Conservation (phyloP, 1,284 basidiomycete genomes). For the Marasmius oreades region DNA sequence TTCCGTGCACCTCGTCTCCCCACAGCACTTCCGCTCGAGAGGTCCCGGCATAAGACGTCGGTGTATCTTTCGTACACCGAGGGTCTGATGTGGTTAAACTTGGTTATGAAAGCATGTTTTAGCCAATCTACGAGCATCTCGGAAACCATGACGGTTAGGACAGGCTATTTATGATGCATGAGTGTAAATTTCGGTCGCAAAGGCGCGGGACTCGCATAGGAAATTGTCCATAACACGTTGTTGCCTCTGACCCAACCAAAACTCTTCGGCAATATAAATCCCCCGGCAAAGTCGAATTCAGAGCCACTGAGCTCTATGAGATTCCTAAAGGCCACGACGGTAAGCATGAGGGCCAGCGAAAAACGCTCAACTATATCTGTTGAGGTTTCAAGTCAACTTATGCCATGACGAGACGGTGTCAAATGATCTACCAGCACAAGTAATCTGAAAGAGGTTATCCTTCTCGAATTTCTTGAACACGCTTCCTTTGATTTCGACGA, state of each 20-base stretch:
- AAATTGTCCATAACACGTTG: conserved; percentile 83
- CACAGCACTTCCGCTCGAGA: conserved; percentile 78
- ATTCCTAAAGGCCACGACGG: conserved; percentile 91
- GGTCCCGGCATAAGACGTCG: conserved; percentile 93
- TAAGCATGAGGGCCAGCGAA: conserved; percentile 88
- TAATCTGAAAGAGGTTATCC: conserved; percentile 99
- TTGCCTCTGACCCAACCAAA: conserved; percentile 82
- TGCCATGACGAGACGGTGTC: conserved; percentile 6
- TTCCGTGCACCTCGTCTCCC: conserved; percentile 67
- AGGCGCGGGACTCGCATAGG: conserved; percentile 61
- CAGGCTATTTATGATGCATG: not conserved
- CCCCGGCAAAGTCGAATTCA: conserved; percentile 73
- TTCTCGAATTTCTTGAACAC: conserved; percentile 99
- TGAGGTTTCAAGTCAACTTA: not conserved
- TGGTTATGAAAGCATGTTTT: conserved; percentile 99
- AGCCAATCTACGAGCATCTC: conserved; percentile 98
- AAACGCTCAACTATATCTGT: conserved; percentile 98
- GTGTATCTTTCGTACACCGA: conserved; percentile 95
- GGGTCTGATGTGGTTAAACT: conserved; percentile 94
- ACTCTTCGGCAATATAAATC: conserved; percentile 76
- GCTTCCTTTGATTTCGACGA: conserved; percentile 99
- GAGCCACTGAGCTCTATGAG: conserved; percentile 93
- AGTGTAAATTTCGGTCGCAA: not conserved
- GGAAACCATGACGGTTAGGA: conserved; percentile 67
- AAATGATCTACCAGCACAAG: conserved; percentile 74